Evolutionary conservation across 2,329 filamentous ascomycete genomes (phyloP).

Genomic region (Ilyonectria sp.): DNA sequence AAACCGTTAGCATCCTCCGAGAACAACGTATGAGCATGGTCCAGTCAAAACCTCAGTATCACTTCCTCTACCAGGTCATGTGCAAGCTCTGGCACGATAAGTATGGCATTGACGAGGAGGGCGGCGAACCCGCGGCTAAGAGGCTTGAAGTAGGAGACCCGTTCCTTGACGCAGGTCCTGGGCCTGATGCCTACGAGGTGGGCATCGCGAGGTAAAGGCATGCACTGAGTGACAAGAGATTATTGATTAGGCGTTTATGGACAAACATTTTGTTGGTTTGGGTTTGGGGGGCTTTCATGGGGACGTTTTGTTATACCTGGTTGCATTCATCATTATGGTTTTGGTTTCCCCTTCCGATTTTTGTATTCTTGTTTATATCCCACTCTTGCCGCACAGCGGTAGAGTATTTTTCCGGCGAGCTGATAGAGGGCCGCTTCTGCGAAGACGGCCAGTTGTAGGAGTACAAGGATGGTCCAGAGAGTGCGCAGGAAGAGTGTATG

Average conservation of each 20-base stretch:
- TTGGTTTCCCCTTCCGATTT: slow-evolving; percentile 25
- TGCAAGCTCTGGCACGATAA: slow-evolving; percentile 81
- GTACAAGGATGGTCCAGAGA: slow-evolving; percentile 32
- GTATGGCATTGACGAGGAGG: slow-evolving; percentile 61
- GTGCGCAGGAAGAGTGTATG: slow-evolving; percentile 35
- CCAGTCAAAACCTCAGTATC: slow-evolving; percentile 86
- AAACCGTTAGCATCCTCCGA: slow-evolving; percentile 84
- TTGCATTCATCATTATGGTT: slow-evolving; percentile 8
- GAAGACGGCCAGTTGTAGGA: slow-evolving; percentile 35
- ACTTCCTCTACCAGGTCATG: slow-evolving; percentile 91
- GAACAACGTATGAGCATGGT: slow-evolving; percentile 97
- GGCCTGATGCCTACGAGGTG: slow-evolving; percentile 32
- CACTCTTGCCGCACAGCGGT: slow-evolving; percentile 11
- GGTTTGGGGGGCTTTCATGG: slow-evolving; percentile 19
- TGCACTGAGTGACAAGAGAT: not conserved
- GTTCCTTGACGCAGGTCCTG: slow-evolving; percentile 50
- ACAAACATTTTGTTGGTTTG: slow-evolving; percentile 10
- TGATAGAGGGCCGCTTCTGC: slow-evolving; percentile 33
- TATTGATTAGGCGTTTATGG: slow-evolving; percentile 22
- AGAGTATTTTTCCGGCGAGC: slow-evolving; percentile 6
- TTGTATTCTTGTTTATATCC: slow-evolving; percentile 24
- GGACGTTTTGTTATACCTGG: not conserved
- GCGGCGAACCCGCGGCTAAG: slow-evolving; percentile 66
- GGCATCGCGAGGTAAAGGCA: slow-evolving; percentile 29
- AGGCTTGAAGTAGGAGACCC: slow-evolving; percentile 67